Evolutionary conservation across 2,329 filamentous ascomycete genomes (phyloP), one percentile per base, ranked within the genome.

Genomic region (Pseudopithomyces chartarum): DNA sequence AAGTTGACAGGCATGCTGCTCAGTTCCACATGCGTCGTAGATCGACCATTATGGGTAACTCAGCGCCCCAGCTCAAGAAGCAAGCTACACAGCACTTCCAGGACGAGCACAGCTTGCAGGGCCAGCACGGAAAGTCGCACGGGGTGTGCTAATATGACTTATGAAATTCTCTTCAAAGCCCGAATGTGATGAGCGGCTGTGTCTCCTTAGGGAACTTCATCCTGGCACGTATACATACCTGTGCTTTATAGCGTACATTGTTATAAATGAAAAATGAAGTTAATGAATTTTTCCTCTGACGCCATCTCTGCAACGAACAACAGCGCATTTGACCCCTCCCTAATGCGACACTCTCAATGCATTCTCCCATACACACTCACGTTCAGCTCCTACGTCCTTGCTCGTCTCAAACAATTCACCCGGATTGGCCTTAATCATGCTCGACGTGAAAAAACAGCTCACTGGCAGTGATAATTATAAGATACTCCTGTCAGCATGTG

Each of bases 121-220:
- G 91, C 15, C 93, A 95, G 85, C 85, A 86, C 56, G 93, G 92
- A 54, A 97, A 97, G 85, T 94, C 92, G 1, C 93, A 97, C 76
- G 88, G 86, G 38, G 82, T 96, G 57, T 97, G 93, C 78, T 97
- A 60, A 53, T 33, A 17, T 17, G 22, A n/a, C 6, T 5, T 5
- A 17, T 32, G 23, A 32, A 4, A 17, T 32, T 5, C 17, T 45
- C 5, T 36, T 36, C 12, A 13, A 11, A 13, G 11, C 34, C 13
- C 13, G 34, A 36, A 19, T 19, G 38, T n/a, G 4, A 7, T 17
- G 38, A 40, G 38, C 8, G n/a, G 17, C 15, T 15, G 38, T 40
- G n/a, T 19, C n/a, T 19, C 7, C 15, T 19, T 17, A 4, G 6
- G 13, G 38, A 10, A 40, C 2, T 6, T 10, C 19, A 6, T 17